A percentile compares a stretch with the other conserved stretches of the same genome.
These are phyloP conservation scores for Entomortierella chlamydospora DNA, from an alignment of 192 early-diverging fungal genomes.

Conservation along the genomic window DNA sequence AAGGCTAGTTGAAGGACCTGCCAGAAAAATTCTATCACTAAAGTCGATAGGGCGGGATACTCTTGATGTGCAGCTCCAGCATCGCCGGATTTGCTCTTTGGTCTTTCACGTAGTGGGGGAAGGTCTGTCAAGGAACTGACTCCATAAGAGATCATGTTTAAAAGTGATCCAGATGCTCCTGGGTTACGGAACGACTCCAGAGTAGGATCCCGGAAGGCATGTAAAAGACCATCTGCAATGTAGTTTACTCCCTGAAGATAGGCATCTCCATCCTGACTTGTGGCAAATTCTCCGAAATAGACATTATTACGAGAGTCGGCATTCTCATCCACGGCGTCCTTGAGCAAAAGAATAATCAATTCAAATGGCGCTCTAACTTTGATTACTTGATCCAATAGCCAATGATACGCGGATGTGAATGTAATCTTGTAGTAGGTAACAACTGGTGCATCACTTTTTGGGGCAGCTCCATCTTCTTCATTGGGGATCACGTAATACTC, in stretches of 20 bases:
- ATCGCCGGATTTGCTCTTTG: constrained; percentile 1
- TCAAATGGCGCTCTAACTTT: constrained; percentile 49
- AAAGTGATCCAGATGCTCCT: constrained; percentile 41
- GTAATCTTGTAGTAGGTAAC: constrained; percentile 33
- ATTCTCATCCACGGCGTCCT: constrained; percentile 46
- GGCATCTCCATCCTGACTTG: constrained; percentile 27
- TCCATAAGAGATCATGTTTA: constrained; percentile 53
- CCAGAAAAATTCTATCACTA: constrained; percentile 53
- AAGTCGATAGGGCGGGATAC: constrained; percentile 33
- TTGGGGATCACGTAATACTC: constrained; percentile 39
- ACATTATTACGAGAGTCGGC: constrained; percentile 36
- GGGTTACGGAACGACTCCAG: constrained; percentile 53
- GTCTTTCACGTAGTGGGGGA: constrained; percentile 28
- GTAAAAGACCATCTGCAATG: constrained; percentile 46
- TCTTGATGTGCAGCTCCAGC: constrained; percentile 21
- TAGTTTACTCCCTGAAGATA: constrained; percentile 47
- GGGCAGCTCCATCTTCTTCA: constrained; percentile 1
- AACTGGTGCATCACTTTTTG: not conserved
- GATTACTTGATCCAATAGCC: constrained; percentile 50
- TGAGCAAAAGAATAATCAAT: constrained; percentile 43
- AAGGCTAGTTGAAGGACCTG: constrained; percentile 44
- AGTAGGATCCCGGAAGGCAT: constrained; percentile 46
- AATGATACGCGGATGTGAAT: constrained; percentile 39
- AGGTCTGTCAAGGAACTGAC: constrained; percentile 42
- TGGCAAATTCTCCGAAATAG: constrained; percentile 46